Percentiles rank a stretch among this genome's conserved stretches.
Conservation (phyloP, 768 basidiomycete species). For the Arthromyces matolae region DNA sequence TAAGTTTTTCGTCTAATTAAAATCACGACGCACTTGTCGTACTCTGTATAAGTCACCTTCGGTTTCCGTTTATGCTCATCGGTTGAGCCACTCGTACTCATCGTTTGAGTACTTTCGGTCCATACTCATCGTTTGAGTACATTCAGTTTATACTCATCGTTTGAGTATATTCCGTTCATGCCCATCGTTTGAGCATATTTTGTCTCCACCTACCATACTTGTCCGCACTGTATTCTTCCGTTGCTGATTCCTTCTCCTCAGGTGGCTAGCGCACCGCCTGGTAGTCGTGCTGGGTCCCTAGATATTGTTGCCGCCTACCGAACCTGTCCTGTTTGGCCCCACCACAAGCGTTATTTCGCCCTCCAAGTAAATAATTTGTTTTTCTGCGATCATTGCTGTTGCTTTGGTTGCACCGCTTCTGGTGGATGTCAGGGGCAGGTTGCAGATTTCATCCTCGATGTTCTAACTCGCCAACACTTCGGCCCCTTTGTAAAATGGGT, state of each 20-base stretch:
- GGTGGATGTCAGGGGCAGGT: conserved; percentile 22
- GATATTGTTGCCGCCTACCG: conserved; percentile 31
- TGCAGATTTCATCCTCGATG: conserved; percentile 18
- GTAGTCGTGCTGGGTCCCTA: conserved; percentile 24
- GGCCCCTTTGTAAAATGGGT: conserved; percentile 23
- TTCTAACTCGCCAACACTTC: conserved; percentile 16
- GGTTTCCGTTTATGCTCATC: too few relatives aligned
- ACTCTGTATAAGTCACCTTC: too few relatives aligned
- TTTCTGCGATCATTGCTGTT: conserved; percentile 21
- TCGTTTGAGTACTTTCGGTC: too few relatives aligned
- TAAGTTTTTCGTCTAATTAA: background rate
- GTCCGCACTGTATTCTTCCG: too few relatives aligned
- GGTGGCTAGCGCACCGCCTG: conserved; percentile 8
- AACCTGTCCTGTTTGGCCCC: conserved; percentile 23
- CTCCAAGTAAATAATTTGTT: conserved; percentile 12
- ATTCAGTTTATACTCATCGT: too few relatives aligned
- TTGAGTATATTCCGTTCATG: too few relatives aligned
- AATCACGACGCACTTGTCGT: too few relatives aligned
- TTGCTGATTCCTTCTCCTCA: background rate
- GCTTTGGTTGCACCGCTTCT: conserved; percentile 19
- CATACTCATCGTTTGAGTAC: too few relatives aligned
- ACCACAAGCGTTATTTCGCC: conserved; percentile 28
- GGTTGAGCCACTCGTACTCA: too few relatives aligned
- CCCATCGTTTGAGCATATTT: too few relatives aligned
- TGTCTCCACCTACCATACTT: too few relatives aligned